Evolutionary conservation across 177 flowering plant genomes (phyloP).

Genomic region (Telopea speciosissima): DNA sequence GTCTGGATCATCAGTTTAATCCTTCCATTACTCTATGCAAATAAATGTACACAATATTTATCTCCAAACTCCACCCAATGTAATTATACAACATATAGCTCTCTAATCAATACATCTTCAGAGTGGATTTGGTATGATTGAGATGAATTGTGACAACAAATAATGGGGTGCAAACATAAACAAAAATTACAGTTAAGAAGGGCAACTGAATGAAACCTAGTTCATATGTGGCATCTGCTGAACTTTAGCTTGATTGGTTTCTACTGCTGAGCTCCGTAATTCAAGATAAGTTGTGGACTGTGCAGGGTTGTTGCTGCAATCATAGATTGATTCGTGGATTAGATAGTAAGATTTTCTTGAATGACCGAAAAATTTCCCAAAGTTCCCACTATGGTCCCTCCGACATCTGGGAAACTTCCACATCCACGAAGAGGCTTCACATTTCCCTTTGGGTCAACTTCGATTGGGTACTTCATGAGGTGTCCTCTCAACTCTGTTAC

Average conservation of each 20-base stretch:
- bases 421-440: slow-evolving; percentile 68
- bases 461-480: slow-evolving; percentile 77
- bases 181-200: neutral
- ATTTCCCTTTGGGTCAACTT: slow-evolving; percentile 62
- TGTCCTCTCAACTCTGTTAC: slow-evolving; percentile 74
- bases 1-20: too few relatives aligned
- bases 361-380: slow-evolving; percentile 56
- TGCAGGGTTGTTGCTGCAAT: neutral
- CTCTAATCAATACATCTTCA: neutral
- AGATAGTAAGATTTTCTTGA: slow-evolving; percentile 76
- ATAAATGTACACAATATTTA: neutral
- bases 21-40: neutral
- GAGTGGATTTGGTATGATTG: neutral
- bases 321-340: slow-evolving; percentile 5
- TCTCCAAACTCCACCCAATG: neutral
- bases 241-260: neutral
- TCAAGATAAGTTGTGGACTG: neutral
- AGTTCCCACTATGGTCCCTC: slow-evolving; percentile 69
- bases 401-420: slow-evolving; percentile 74
- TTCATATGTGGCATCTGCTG: neutral
- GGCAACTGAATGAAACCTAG: neutral
- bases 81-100: neutral
- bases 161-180: neutral
- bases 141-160: neutral
- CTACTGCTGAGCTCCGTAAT: neutral